These are phyloP conservation scores for Pontederia crassipes DNA, from an alignment of 176 grass and related monocot species.

Conservation along the genomic window DNA sequence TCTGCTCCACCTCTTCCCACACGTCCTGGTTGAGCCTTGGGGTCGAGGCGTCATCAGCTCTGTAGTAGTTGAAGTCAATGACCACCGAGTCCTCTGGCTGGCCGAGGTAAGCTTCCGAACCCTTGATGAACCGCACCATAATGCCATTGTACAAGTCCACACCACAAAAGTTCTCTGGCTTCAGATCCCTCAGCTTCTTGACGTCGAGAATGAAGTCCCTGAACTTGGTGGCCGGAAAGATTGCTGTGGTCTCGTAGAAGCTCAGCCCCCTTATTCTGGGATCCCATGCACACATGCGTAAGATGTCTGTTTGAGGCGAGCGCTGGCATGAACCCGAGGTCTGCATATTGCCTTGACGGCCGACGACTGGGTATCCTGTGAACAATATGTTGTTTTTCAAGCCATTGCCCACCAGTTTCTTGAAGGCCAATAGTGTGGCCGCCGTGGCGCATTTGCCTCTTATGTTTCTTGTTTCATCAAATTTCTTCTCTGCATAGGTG, in stretches of 20 bases:
- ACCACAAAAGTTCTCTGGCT: constrained; percentile 41
- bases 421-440: constrained; percentile 30
- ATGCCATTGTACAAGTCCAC: constrained; percentile 73
- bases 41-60: constrained; percentile 30
- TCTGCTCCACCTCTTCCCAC: constrained; percentile 92
- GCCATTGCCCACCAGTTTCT: constrained; percentile 42
- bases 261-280: constrained; percentile 65
- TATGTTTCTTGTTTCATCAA: constrained; percentile 36
- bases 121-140: constrained; percentile 45
- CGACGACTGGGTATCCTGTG: constrained; percentile 60
- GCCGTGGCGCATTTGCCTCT: constrained; percentile 45
- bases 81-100: constrained; percentile 71
- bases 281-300: constrained; percentile 58
- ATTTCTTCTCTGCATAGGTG: constrained; percentile 24
- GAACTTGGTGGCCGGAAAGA: constrained; percentile 51
- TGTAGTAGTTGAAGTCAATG: constrained; percentile 90
- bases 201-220: constrained; percentile 53
- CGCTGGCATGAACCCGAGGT: constrained; percentile 59
- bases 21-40: constrained; percentile 54
- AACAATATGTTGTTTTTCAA: constrained; percentile 43
- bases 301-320: constrained; percentile 13
- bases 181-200: constrained; percentile 49
- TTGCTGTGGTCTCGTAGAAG: constrained; percentile 78
- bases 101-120: constrained; percentile 44
- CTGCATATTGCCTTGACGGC: constrained; percentile 65